Conservation (phyloP, 257 asterid species). For the Echites panduratus region DNA sequence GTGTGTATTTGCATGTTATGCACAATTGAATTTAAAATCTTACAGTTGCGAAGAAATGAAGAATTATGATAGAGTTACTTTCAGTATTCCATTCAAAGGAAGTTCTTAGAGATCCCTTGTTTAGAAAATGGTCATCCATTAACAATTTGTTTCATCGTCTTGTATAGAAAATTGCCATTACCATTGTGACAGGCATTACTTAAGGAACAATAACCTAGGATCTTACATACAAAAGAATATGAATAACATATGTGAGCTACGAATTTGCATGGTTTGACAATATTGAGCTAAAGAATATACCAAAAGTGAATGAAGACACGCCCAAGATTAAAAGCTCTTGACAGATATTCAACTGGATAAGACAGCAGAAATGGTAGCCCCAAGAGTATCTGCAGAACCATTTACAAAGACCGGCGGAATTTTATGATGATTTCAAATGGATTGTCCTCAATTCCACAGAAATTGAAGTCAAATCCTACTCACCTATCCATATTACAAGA, state of each 20-base stretch:
- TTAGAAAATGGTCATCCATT: not conserved
- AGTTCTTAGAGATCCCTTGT: not conserved
- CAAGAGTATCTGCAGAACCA: conserved; percentile 65
- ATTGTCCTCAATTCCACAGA: conserved; percentile 18
- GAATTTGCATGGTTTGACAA: conserved; percentile 1
- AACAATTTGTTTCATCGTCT: not conserved
- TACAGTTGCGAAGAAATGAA: no score
- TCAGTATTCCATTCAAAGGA: not conserved
- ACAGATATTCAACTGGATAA: conserved; percentile 67
- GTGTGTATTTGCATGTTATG: not conserved
- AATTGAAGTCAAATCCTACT: conserved; percentile 17
- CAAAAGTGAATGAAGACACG: conserved; percentile 92
- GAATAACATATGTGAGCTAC: not conserved
- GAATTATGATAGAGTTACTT: not conserved
- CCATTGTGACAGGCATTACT: not conserved
- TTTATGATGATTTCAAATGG: conserved; percentile 26
- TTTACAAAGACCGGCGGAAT: conserved; percentile 24
- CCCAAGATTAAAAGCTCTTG: conserved; percentile 89
- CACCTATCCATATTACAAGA: conserved; percentile 19
- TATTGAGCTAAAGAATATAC: conserved; percentile 35
- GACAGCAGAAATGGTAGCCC: conserved; percentile 76
- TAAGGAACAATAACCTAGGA: not conserved
- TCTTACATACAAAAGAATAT: not conserved
- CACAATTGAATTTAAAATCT: no score
- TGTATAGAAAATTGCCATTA: not conserved